Percentiles rank a stretch among this genome's conserved stretches.
phyloP scores from a whole-genome alignment of 2,329 filamentous ascomycete genomes.

The Colletotrichum scovillei region DNA sequence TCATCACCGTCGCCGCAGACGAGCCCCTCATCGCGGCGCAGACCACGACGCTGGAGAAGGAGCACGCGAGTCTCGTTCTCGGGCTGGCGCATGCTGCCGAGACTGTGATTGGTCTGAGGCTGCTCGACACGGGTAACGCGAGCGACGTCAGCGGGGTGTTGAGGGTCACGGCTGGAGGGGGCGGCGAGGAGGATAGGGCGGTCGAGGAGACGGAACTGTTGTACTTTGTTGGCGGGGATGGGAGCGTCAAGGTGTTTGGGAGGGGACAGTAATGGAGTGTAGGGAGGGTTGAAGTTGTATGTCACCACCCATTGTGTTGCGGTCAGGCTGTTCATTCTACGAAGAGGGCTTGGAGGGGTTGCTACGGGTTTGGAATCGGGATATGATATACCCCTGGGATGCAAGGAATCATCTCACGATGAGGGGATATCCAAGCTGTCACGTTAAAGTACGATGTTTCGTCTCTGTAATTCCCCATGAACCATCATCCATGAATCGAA shows the following conservation, averaged over 20 bases:
- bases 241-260: conserved; percentile 85
- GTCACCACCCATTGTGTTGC: background rate
- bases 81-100: conserved; percentile 80
- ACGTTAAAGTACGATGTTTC: background rate
- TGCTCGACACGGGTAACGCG: conserved; percentile 88
- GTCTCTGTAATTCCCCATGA: too few species aligned
- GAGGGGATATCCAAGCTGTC: background rate
- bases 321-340: background rate
- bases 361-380: background rate
- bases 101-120: conserved; percentile 77
- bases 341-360: background rate
- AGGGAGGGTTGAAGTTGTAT: too few species aligned
- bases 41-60: conserved; percentile 74
- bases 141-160: conserved; percentile 91
- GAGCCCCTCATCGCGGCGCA: conserved; percentile 73
- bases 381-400: too few species aligned
- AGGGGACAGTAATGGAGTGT: conserved; percentile 68
- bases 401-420: too few species aligned
- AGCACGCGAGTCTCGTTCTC: conserved; percentile 78
- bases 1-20: conserved; percentile 80
- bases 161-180: conserved; percentile 73
- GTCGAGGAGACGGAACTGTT: conserved; percentile 77
- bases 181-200: conserved; percentile 37
- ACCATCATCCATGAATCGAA: background rate
- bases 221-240: conserved; percentile 85